Evolutionary conservation across 257 asterid species (phyloP).

Genomic region (Primulina tabacum): DNA sequence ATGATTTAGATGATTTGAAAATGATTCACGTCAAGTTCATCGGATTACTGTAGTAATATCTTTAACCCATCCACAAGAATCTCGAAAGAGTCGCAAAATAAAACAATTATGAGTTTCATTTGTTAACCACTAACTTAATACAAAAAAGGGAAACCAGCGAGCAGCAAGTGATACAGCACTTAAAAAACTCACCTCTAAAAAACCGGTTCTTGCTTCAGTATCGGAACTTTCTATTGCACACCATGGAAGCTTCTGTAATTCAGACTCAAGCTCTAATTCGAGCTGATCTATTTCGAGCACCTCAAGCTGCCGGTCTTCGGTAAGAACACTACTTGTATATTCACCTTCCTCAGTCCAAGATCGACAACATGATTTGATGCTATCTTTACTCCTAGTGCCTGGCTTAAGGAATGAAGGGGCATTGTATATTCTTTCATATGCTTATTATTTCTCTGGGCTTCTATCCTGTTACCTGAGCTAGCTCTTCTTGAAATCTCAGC

Average conservation of each 20-base stretch:
- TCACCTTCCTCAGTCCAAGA: slow-evolving; percentile 33
- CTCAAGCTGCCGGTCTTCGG: slow-evolving; percentile 42
- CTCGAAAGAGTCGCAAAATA: too few relatives aligned
- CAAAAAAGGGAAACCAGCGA: too few relatives aligned
- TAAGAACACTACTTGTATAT: slow-evolving; percentile 35
- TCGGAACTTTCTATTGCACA: slow-evolving; percentile 29
- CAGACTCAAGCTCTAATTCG: slow-evolving; percentile 51
- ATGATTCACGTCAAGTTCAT: too few relatives aligned
- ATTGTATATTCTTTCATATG: slow-evolving; percentile 13
- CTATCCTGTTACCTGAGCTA: slow-evolving; percentile 20
- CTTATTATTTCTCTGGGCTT: slow-evolving; percentile 14
- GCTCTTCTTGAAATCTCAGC: slow-evolving; percentile 48
- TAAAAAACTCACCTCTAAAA: slow-evolving; percentile 29
- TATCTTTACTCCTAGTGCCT: slow-evolving; percentile 19
- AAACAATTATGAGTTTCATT: too few relatives aligned
- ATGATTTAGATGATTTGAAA: too few relatives aligned
- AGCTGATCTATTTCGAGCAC: slow-evolving; percentile 52
- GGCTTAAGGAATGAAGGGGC: slow-evolving; percentile 5
- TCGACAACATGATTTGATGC: slow-evolving; percentile 6
- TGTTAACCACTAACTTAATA: too few relatives aligned
- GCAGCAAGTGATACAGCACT: not conserved
- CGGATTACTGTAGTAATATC: too few relatives aligned
- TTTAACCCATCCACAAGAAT: too few relatives aligned
- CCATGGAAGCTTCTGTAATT: slow-evolving; percentile 54
- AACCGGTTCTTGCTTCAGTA: slow-evolving; percentile 30